Base-by-base conservation (phyloP, 78 protist genomes). In the Dictyostelium brefeldianum region DNA sequence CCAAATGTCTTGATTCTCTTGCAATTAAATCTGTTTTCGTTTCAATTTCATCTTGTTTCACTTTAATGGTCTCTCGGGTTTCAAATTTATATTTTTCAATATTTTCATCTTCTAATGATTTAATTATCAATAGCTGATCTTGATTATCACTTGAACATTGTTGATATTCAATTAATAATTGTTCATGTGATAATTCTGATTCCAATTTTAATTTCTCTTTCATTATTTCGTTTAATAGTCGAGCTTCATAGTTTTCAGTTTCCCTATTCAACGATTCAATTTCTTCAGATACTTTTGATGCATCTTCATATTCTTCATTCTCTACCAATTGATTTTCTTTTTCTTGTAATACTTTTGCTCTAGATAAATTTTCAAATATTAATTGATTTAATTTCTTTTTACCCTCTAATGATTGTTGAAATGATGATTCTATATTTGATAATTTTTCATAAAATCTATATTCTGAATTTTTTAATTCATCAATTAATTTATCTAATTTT, bases 271-370 rank as follows among this genome's bases (percentile, higher is more conserved):
- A 11, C 7, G 25, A n/a, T 2, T 59, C 9, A 10, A 87, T 87
- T 3, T 62, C 43, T 10, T 48, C 70, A 0, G 67, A 64, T 10
- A 87, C 3, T 14, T n/a, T 22, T 20, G 57, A 67, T 65, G 93
- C 93, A 14, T 18, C 31, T 22, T 87, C 93, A 87, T 53, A 87
- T 27, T 87, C 75, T 41, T 87, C 93, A 36, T 46, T 17, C 51
- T 87, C 93, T 5, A 87, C 83, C 6, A 73, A 67, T 20, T 51
- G 48, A 14, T 29, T 31, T 14, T 74, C 78, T 51, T 87, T 64
- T 6, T 48, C 56, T 64, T 87, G 78, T 15, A 62, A 77, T 51
- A 48, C 47, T n/a, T 65, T 77, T 47, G 77, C 8, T 18, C 10
- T 20, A 5, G 14, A 6, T 59, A 71, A 50, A 31, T 71, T 46